phyloP scores from a whole-genome alignment of 257 asterid species.

The Penstemon eatonii region DNA sequence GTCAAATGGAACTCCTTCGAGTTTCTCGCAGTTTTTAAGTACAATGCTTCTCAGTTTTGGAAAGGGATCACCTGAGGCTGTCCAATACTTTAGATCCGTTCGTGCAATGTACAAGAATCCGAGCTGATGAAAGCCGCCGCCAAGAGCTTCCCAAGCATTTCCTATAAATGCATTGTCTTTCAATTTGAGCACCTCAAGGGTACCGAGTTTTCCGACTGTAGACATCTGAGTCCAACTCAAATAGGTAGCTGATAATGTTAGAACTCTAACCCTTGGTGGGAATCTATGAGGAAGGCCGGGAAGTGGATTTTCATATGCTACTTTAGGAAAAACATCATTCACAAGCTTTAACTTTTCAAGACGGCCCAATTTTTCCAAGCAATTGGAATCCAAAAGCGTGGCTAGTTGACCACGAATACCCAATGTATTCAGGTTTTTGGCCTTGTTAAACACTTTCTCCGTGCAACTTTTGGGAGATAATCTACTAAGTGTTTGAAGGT shows the following conservation, averaged over 20 bases:
- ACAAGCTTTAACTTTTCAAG: no score
- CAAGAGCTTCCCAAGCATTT: conserved; percentile 18
- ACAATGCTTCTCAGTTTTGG: conserved; percentile 23
- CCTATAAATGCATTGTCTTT: conserved; percentile 23
- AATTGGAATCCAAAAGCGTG: no score
- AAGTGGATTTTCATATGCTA: background rate
- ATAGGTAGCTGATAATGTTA: conserved; percentile 27
- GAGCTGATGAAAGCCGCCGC: conserved; percentile 10
- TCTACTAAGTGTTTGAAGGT: conserved; percentile 28
- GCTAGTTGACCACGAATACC: no score
- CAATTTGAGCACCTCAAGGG: no score
- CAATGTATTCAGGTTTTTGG: no score
- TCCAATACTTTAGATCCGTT: conserved; percentile 23
- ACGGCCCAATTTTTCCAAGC: no score
- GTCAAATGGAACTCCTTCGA: conserved; percentile 12
- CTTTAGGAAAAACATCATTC: background rate
- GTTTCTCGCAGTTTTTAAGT: background rate
- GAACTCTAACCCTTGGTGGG: conserved; percentile 20
- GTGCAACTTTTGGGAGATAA: conserved; percentile 29
- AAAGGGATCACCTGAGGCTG: conserved; percentile 20
- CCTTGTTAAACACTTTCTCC: background rate
- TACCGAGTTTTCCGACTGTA: background rate
- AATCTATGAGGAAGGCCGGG: conserved; percentile 20
- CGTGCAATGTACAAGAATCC: conserved; percentile 24
- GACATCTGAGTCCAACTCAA: conserved; percentile 29